Base-by-base conservation (phyloP, 495 filamentous ascomycete genomes). In the Chaetomium cochliodes region DNA sequence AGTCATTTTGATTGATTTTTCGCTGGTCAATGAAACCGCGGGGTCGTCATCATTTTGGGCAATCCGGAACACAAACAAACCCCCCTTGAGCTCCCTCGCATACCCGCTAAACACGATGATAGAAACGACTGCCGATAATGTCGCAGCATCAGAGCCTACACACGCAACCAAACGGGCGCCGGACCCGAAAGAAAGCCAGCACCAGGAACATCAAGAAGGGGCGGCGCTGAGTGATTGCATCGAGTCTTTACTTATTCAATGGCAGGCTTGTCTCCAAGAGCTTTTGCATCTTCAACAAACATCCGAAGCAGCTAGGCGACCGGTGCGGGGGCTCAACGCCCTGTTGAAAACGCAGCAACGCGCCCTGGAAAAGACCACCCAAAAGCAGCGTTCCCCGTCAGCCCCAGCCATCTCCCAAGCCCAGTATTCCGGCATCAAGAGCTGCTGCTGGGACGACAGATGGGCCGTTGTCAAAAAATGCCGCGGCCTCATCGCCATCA, bases 391-490 rank as follows among this genome's bases (percentile, higher is more conserved):
- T 12, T 3, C 51, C 28, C 39, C 42, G 23, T 22, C 25, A 1
- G 30, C 47, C 9, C 30, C 50, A 0, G 18, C 53, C 28, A 69
- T 76, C 26, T 67, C 72, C 0, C 65, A 58, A 2, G 72, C 69
- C 15, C 67, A 73, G 56, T 74, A 70, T 46, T 66, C 66, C 26
- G 73, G 70, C 44, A 69, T 73, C 26, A 68, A 57, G 58, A 70
- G 62, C 58, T 72, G 72, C 53, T 74, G 73, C 41, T 76, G 68
- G 69, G 67, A 70, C 9, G 73, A 74, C 42, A 54, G 64, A 9
- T 76, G 73, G 73, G 46, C 64, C 5, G 62, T 70, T 26, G 54
- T 76, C 49, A 76, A 74, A 25, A 74, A 73, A 18, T 76, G 60
- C 51, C 65, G 62, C n/a, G 72, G 71, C 11, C 63, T 76, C 12